Evolutionary conservation across 176 grass and related monocot species (phyloP).

Genomic region (Saccharum officinarum): DNA sequence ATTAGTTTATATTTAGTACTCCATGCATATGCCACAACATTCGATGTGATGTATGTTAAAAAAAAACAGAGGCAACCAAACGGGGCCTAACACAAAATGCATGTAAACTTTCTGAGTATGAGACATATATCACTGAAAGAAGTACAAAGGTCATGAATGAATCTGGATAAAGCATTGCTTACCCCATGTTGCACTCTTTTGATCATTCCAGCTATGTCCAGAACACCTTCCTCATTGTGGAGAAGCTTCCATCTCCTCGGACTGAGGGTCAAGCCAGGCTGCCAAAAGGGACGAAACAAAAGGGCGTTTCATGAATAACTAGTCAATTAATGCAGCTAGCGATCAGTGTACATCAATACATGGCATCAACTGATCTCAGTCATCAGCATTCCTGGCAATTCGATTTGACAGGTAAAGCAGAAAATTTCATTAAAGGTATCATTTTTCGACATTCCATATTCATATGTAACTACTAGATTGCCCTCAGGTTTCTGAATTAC

Average conservation of each 20-base stretch:
- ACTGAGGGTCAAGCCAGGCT: constrained; percentile 88
- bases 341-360: constrained; percentile 4
- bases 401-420: background rate
- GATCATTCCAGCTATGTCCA: constrained; percentile 75
- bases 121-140: background rate
- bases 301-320: background rate
- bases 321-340: background rate
- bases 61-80: too few relatives aligned
- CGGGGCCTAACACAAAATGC: background rate
- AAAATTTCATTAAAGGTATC: background rate
- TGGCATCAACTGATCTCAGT: background rate
- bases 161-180: constrained; percentile 17
- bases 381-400: constrained; percentile 1
- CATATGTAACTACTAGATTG: background rate
- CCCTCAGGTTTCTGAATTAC: background rate
- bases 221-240: constrained; percentile 68
- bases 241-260: constrained; percentile 85
- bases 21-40: too few relatives aligned
- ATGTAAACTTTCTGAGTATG: background rate
- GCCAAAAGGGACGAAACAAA: constrained; percentile 16
- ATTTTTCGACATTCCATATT: background rate
- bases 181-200: constrained; percentile 86
- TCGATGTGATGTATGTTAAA: too few relatives aligned
- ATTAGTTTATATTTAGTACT: too few relatives aligned
- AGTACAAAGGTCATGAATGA: background rate